Evolutionary conservation across 805 yeast species (phyloP).

Genomic region (Clavispora vitiphila): DNA sequence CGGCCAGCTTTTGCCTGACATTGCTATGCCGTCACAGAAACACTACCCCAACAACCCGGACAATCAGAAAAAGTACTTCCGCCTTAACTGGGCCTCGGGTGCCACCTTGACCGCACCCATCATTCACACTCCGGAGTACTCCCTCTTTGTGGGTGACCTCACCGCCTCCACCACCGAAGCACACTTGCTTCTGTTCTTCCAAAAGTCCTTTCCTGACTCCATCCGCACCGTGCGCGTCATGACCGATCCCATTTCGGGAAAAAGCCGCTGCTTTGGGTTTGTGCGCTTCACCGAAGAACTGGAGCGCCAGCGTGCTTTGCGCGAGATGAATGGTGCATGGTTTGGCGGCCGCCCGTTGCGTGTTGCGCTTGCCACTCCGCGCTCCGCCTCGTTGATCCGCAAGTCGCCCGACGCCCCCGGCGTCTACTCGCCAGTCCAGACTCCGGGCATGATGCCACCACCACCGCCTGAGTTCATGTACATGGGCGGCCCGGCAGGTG

Average conservation of each 20-base stretch:
- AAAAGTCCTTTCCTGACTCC: slow-evolving; percentile 53
- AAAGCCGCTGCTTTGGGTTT: slow-evolving; percentile 76
- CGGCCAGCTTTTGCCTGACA: slow-evolving; percentile 60
- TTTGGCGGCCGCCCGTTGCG: slow-evolving; percentile 72
- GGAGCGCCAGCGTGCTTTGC: slow-evolving; percentile 63
- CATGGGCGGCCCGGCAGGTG: slow-evolving; percentile 8
- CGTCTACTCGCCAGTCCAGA: background rate
- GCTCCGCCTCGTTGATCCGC: slow-evolving; percentile 29
- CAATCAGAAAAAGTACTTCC: slow-evolving; percentile 54
- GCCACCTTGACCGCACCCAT: slow-evolving; percentile 71
- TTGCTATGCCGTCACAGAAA: slow-evolving; percentile 42
- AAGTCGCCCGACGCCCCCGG: slow-evolving; percentile 3
- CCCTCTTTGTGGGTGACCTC: slow-evolving; percentile 78
- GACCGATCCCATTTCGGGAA: slow-evolving; percentile 79
- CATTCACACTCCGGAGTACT: slow-evolving; percentile 69
- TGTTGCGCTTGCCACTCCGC: slow-evolving; percentile 77
- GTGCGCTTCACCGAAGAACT: slow-evolving; percentile 68
- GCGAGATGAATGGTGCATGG: slow-evolving; percentile 77
- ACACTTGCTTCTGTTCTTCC: slow-evolving; percentile 67
- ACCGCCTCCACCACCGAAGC: slow-evolving; percentile 79
- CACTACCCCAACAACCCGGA: slow-evolving; percentile 38
- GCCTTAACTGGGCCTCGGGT: slow-evolving; percentile 82
- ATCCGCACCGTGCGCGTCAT: slow-evolving; percentile 78
- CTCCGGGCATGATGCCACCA: background rate
- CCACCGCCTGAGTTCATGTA: slow-evolving; percentile 12